Evolutionary conservation across 768 basidiomycete species (phyloP).

Genomic region (Heimioporus sp.): DNA sequence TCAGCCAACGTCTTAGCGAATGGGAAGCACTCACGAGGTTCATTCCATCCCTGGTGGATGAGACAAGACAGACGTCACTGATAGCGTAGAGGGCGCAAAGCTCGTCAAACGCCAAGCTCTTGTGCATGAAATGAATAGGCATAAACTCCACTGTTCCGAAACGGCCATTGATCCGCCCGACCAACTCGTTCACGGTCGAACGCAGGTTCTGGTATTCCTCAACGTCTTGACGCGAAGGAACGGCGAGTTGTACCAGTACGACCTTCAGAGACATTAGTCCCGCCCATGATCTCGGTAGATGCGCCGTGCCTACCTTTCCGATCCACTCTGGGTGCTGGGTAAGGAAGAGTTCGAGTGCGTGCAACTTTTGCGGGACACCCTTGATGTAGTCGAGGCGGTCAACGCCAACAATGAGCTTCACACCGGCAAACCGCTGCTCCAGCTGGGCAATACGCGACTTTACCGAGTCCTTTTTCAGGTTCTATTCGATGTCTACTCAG

Average conservation of each 20-base stretch:
- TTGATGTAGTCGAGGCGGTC: conserved; percentile 99
- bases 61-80: conserved; percentile 94
- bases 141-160: conserved; percentile 99
- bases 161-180: conserved; percentile 96
- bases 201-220: conserved; percentile 99
- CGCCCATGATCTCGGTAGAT: not conserved
- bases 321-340: conserved; percentile 99
- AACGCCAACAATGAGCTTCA: conserved; percentile 97
- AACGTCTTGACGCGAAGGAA: conserved; percentile 96
- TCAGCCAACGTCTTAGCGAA: conserved; percentile 7
- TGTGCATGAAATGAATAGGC: conserved; percentile 99
- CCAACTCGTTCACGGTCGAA: conserved; percentile 94
- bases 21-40: conserved; percentile 68
- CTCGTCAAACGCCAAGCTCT: conserved; percentile 89
- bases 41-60: conserved; percentile 97
- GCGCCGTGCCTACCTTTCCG: conserved; percentile 66
- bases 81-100: conserved; percentile 97
- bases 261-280: conserved; percentile 47
- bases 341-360: conserved; percentile 94
- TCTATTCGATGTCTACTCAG: conserved; percentile 40
- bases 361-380: conserved; percentile 97
- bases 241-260: conserved; percentile 94
- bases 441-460: conserved; percentile 75
- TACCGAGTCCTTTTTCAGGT: conserved; percentile 78
- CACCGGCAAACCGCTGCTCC: conserved; percentile 87